Base-by-base conservation (phyloP, 225 moss, liverwort and hornwort genomes). In the Lunularia cruciata region DNA sequence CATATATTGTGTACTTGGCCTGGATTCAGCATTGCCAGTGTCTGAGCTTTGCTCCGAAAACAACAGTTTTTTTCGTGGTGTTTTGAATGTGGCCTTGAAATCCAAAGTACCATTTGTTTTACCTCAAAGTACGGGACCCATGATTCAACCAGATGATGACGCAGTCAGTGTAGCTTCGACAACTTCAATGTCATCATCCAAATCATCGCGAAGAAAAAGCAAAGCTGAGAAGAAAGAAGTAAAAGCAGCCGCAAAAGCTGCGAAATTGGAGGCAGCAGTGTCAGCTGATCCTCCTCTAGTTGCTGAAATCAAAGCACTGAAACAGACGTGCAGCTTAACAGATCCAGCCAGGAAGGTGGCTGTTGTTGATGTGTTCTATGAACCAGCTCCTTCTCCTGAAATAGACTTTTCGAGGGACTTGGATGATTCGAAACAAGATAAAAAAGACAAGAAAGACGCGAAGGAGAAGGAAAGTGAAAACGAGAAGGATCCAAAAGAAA, bases 1-100 rank as follows among this genome's bases (percentile, higher is more conserved):
- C 25, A 57, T 92, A 11, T 96, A 90, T 52, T 96, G 92, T 77
- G 76, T 90, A 65, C 68, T 89, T 25, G 96, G 96, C 23, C 83
- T 92, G 59, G 89, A 96, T 40, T 89, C 87, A 20, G 80, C 84
- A 2, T 72, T 76, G 34, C 78, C 84, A 33, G 61, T 92, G 19
- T 77, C 65, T 38, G 57, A 85, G 57, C 90, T 92, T 10, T 87
- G 84, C 34, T 78, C 83, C 36, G 71, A 76, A 27, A 73, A 75
- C 8, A 83, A 90, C 45, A 71, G 75, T 55, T 79, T 96, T 30
- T 92, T 90, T 31, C 88, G 79, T 36, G 92, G 86, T 25, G 62
- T 96, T 62, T 82, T 96, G 48, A 87, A 96, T 60, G 48, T 96
- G 2, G 82, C 81, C 26, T 77, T 83, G 57, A 89, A 81, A 73